Percentiles rank a stretch among this genome's conserved stretches.
These are phyloP conservation scores for Apiospora hydei DNA, from an alignment of 2,329 filamentous ascomycete species.

Conservation along the genomic window DNA sequence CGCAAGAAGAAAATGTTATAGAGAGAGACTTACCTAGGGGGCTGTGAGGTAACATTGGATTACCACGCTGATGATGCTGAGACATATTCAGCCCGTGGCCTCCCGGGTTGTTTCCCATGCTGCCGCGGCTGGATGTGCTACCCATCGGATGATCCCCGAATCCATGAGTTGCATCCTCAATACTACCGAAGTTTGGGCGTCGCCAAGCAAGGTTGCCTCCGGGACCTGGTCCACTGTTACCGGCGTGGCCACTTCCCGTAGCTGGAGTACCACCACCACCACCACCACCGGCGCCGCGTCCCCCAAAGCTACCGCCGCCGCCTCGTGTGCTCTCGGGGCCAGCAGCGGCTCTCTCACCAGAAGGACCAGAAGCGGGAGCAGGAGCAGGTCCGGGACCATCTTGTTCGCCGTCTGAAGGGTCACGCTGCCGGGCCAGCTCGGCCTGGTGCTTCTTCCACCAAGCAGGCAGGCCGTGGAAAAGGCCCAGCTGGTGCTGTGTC, in stretches of 20 bases:
- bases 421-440: constrained; percentile 48
- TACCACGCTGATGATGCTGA: not conserved
- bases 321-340: not conserved
- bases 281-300: not conserved
- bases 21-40: constrained; percentile 4
- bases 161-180: not conserved
- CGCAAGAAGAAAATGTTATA: constrained; percentile 1
- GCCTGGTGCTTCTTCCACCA: constrained; percentile 66
- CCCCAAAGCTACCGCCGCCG: not conserved
- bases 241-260: not conserved
- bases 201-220: constrained; percentile 3
- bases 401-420: constrained; percentile 13
- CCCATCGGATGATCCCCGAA: not conserved
- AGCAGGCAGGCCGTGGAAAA: constrained; percentile 68
- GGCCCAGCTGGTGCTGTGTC: constrained; percentile 73
- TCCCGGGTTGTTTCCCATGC: not conserved
- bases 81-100: constrained; percentile 14
- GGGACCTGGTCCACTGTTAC: not conserved
- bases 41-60: not conserved
- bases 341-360: not conserved
- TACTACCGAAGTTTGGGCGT: not conserved
- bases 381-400: not conserved
- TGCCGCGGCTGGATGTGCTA: not conserved
- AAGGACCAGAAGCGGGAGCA: not conserved
- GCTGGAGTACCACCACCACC: constrained; percentile 3